Base-by-base conservation (phyloP, 306 rosid genomes). In the Inga leiocalycina region DNA sequence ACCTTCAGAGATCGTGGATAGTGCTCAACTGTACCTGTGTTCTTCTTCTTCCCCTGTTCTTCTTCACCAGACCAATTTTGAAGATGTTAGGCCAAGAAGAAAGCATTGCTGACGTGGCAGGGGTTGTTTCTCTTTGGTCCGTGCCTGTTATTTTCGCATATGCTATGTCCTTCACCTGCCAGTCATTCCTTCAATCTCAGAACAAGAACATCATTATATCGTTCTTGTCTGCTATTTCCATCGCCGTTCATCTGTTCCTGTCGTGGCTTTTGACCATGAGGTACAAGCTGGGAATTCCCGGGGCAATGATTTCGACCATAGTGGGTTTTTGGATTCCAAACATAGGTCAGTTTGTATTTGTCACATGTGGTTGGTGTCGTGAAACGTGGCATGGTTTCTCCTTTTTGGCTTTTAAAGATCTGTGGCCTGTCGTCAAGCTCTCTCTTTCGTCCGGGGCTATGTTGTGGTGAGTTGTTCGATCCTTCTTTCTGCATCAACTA, bases 1-100 rank as follows among this genome's bases (percentile, higher is more conserved):
- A 90, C 75, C 87, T 90, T 56, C 93, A 90, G 76, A 80, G 93
- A 32, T 90, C 93, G 22, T 90, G 93, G 93, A 68, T 90, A 1
- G 74, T 79, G 17, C 79, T 81, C 46, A 78, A 62, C 69, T 64
- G 13, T 39, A 64, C 69, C 1, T 64, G 39, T 14, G 15, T 64
- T 3, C 37, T 64, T 30, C 69, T 64, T 64, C 69, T 64, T 64
- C 69, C 69, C 69, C 3, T 64, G 69, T 64, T 30, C 19, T 64
- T 90, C 71, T 85, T 88, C 86, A 73, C 93, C 2, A 56, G 67
- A 24, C 93, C 88, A 17, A 16, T 90, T 79, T 57, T 90, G 20
- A 72, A 14, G 3, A 32, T 81, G 6, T 52, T 90, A 0, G 89
- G 91, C 43, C 88, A 88, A 75, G 77, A 79, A 0, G 79, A 83